A percentile compares a stretch with the other conserved stretches of the same genome.
These are phyloP conservation scores for Onygenales sp. DNA, from an alignment of 2,329 filamentous ascomycete genomes.

Conservation along the genomic window DNA sequence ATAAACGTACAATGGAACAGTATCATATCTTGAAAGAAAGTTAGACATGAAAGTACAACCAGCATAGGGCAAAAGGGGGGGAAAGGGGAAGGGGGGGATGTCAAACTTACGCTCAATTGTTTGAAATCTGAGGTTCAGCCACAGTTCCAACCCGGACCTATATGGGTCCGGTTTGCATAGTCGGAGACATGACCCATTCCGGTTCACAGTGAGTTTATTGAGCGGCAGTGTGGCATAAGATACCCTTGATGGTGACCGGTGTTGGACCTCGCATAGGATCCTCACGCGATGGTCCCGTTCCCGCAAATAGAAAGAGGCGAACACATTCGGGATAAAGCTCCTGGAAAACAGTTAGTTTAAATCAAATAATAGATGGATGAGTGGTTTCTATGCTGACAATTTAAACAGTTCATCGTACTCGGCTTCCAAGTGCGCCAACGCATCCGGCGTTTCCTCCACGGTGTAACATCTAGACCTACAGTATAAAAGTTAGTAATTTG, in stretches of 20 bases:
- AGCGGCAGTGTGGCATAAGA: constrained; percentile 42
- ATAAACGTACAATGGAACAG: constrained; percentile 49
- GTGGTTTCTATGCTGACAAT: constrained; percentile 20
- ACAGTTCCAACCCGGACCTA: constrained; percentile 35
- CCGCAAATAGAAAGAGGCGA: constrained; percentile 43
- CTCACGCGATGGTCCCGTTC: constrained; percentile 42
- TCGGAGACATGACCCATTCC: constrained; percentile 29
- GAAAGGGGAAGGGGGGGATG: neutral
- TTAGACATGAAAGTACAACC: constrained; percentile 3
- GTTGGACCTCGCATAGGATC: constrained; percentile 41
- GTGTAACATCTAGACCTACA: constrained; percentile 29
- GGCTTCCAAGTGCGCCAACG: constrained; percentile 23
- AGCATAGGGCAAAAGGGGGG: neutral
- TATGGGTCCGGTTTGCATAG: constrained; percentile 26
- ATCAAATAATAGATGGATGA: neutral
- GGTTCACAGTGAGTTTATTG: constrained; percentile 33
- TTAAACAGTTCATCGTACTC: constrained; percentile 30
- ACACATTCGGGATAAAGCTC: constrained; percentile 38
- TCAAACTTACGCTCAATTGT: constrained; percentile 42
- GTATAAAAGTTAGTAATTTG: constrained; percentile 1
- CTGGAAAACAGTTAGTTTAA: constrained; percentile 18
- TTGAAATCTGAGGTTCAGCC: constrained; percentile 46
- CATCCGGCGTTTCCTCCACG: constrained; percentile 14
- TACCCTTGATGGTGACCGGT: constrained; percentile 31
- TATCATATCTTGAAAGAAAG: constrained; percentile 39